phyloP scores from a whole-genome alignment of 441 rosid species.

The Pelargonium fulgidum region DNA sequence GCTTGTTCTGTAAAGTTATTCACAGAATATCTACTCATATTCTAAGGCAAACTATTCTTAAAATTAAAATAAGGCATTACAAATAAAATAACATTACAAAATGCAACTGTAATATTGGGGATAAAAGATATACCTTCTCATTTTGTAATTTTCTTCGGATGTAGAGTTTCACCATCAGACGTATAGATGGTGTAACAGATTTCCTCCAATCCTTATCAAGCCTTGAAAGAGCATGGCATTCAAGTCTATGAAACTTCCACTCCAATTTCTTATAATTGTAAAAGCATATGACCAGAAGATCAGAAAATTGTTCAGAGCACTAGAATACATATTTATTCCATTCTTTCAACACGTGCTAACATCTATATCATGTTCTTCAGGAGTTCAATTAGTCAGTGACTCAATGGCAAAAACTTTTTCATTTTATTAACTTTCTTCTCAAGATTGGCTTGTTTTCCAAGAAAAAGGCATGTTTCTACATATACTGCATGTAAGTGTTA shows the following conservation, averaged over 20 bases:
- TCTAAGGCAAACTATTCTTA: neutral
- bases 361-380: neutral
- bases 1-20: neutral
- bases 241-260: constrained; percentile 81
- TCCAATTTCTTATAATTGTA: constrained; percentile 52
- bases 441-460: neutral
- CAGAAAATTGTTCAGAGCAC: neutral
- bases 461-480: neutral
- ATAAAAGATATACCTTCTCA: constrained; percentile 46
- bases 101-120: neutral
- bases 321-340: neutral
- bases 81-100: neutral
- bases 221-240: constrained; percentile 57
- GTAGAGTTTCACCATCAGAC: constrained; percentile 69
- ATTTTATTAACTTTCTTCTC: neutral
- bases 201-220: constrained; percentile 59
- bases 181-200: constrained; percentile 64
- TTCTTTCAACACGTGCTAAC: neutral
- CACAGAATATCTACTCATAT: neutral
- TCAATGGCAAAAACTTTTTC: neutral
- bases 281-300: neutral
- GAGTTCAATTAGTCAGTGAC: neutral
- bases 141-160: constrained; percentile 53
- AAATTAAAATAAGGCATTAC: neutral
- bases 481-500: neutral